Evolutionary conservation across 768 basidiomycete genomes (phyloP).

Genomic region (Gautieria morchelliformis): DNA sequence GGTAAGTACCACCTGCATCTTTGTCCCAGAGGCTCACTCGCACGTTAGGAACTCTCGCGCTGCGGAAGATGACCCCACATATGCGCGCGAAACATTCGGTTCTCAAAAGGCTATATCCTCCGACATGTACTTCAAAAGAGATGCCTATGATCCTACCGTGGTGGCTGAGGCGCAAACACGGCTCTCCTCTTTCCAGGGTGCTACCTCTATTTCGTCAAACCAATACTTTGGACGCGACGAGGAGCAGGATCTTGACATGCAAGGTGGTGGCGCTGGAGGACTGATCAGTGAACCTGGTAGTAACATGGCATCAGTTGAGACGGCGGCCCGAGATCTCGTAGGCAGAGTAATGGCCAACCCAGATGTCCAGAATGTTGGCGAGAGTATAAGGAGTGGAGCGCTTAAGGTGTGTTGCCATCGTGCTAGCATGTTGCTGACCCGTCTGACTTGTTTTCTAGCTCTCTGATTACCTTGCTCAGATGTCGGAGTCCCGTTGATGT

Average conservation of each 20-base stretch:
- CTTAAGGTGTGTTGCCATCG: constrained; percentile 52
- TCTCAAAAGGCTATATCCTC: constrained; percentile 93
- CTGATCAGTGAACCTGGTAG: constrained; percentile 37
- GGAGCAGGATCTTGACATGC: constrained; percentile 45
- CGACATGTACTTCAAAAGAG: constrained; percentile 94
- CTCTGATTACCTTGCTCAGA: constrained; percentile 29
- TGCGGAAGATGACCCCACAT: constrained; percentile 56
- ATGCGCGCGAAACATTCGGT: constrained; percentile 87
- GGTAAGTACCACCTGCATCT: constrained; percentile 6
- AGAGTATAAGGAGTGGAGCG: constrained; percentile 69
- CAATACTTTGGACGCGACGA: constrained; percentile 95
- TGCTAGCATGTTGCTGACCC: not conserved
- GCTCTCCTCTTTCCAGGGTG: constrained; percentile 79
- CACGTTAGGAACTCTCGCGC: constrained; percentile 3
- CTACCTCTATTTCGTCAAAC: constrained; percentile 87
- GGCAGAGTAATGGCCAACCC: constrained; percentile 69
- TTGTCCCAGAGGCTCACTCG: not conserved
- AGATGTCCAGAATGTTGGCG: constrained; percentile 78
- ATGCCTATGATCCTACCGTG: constrained; percentile 69
- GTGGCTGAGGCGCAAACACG: constrained; percentile 72
- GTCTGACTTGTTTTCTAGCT: constrained; percentile 26
- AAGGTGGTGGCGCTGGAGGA: constrained; percentile 28
- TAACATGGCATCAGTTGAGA: constrained; percentile 45
- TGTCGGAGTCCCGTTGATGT: constrained; percentile 4
- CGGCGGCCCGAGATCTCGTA: constrained; percentile 68